Evolutionary conservation across 2,329 filamentous ascomycete species (phyloP).

Genomic region (Moelleriella libera): DNA sequence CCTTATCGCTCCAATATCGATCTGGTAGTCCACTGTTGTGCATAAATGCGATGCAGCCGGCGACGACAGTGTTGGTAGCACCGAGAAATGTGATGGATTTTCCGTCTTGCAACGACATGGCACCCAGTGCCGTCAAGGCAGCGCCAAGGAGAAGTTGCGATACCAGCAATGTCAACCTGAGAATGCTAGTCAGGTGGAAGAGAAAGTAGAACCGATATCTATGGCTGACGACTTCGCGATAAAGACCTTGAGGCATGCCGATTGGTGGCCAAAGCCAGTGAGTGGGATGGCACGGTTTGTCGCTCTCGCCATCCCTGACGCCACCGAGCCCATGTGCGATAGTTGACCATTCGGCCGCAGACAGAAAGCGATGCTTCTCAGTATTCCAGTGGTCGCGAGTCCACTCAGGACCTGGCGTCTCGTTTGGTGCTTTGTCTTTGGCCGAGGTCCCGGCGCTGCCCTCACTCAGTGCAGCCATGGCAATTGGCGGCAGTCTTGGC

Average conservation of each 20-base stretch:
- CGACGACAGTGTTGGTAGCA: slow-evolving; percentile 33
- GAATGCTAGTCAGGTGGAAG: slow-evolving; percentile 26
- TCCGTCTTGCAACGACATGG: slow-evolving; percentile 20
- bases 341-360: slow-evolving; percentile 28
- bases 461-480: not conserved
- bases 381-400: not conserved
- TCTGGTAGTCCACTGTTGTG: slow-evolving; percentile 41
- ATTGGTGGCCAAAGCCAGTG: slow-evolving; percentile 29
- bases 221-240: slow-evolving; percentile 29
- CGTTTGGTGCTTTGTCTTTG: not conserved
- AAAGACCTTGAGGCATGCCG: slow-evolving; percentile 33
- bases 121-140: slow-evolving; percentile 33
- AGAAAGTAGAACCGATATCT: slow-evolving; percentile 29
- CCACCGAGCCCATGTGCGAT: slow-evolving; percentile 33
- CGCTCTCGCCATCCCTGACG: slow-evolving; percentile 28
- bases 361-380: slow-evolving; percentile 22
- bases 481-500: not conserved
- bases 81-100: slow-evolving; percentile 33
- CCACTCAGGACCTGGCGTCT: not conserved
- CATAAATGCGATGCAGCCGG: slow-evolving; percentile 34
- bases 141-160: slow-evolving; percentile 34
- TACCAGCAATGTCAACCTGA: slow-evolving; percentile 32
- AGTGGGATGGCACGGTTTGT: slow-evolving; percentile 25
- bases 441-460: not conserved
- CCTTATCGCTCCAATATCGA: slow-evolving; percentile 32